A percentile compares a stretch with the other conserved stretches of the same genome.
These are phyloP conservation scores for Coemansia sp. DNA, from an alignment of 192 early-diverging fungal genomes.

Conservation along the genomic window DNA sequence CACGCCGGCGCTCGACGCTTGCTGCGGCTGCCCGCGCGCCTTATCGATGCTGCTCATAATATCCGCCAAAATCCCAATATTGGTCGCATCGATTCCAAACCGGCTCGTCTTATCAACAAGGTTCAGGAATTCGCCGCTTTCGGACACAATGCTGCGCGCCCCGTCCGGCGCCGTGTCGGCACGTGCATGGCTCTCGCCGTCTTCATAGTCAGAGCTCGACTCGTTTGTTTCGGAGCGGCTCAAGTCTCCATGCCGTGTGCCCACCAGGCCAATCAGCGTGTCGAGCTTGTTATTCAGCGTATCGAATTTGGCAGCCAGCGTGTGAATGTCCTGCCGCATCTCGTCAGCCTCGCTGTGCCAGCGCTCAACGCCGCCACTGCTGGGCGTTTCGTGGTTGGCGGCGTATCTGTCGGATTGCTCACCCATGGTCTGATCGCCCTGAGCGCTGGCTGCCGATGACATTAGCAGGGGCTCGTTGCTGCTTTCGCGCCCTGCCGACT, in stretches of 20 bases:
- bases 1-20: not conserved
- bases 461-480: not conserved
- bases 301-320: slow-evolving; percentile 37
- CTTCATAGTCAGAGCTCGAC: not conserved
- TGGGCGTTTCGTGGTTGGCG: not conserved
- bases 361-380: not conserved
- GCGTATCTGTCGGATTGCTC: not conserved
- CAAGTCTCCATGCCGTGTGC: slow-evolving; percentile 6
- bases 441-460: not conserved
- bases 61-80: slow-evolving; percentile 25
- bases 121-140: slow-evolving; percentile 16
- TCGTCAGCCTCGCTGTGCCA: slow-evolving; percentile 21
- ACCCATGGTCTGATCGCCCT: not conserved
- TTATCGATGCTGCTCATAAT: slow-evolving; percentile 26
- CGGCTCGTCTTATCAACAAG: slow-evolving; percentile 35
- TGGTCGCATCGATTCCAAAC: slow-evolving; percentile 32
- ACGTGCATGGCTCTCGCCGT: slow-evolving; percentile 6
- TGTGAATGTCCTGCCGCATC: slow-evolving; percentile 26
- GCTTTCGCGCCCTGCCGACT: not conserved
- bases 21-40: slow-evolving; percentile 4
- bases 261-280: slow-evolving; percentile 14
- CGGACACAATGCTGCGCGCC: not conserved
- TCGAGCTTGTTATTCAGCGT: slow-evolving; percentile 35
- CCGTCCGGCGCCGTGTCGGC: not conserved
- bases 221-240: not conserved